Evolutionary conservation across 2,329 filamentous ascomycete genomes (phyloP), one percentile per base, ranked within the genome.

Genomic region (Didymella lethalis): DNA sequence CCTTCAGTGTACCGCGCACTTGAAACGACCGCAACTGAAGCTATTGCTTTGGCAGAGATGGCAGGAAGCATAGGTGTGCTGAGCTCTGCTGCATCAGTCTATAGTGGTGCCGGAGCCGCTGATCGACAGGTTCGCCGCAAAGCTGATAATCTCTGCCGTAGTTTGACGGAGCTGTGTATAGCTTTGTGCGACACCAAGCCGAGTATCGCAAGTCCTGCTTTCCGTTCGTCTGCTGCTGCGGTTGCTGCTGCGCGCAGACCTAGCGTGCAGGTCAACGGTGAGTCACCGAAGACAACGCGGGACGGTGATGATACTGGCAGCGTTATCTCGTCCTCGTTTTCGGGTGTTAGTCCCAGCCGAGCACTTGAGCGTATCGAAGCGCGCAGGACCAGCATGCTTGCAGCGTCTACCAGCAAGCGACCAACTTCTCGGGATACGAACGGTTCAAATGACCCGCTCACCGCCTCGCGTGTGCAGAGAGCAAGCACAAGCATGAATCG

Each of bases 131-230:
- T 97, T 16, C 88, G 93, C 48, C 88, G 94, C 62, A 97, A 97
- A 77, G 92, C 92, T 28, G 94, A 99, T 73, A 93, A 90, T 71
- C 88, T 99, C 73, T 98, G 95, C 75, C 90, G 94, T 53, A 95
- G 91, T 71, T 80, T 99, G 64, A 98, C 94, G 0, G 95, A 99
- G 76, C 83, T 99, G 7, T 97, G 92, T 73, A 85, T 99, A 55
- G 91, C 93, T 0, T 81, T 99, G 14, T 81, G 78, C 63, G 80
- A 82, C 26, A 69, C 59, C 29, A 77, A 77, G 49, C 51, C 66
- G 31, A 66, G 53, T 46, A 48, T 73, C 12, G 54, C 67, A 43
- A 76, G 75, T 46, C 73, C 75, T 8, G 74, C 72, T 2, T 52
- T 75, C 28, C 60, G 74, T 54, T 63, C 65, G 0, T 64, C 65